Conservation (phyloP, 2,329 filamentous ascomycete species). For the Xylaria digitata region DNA sequence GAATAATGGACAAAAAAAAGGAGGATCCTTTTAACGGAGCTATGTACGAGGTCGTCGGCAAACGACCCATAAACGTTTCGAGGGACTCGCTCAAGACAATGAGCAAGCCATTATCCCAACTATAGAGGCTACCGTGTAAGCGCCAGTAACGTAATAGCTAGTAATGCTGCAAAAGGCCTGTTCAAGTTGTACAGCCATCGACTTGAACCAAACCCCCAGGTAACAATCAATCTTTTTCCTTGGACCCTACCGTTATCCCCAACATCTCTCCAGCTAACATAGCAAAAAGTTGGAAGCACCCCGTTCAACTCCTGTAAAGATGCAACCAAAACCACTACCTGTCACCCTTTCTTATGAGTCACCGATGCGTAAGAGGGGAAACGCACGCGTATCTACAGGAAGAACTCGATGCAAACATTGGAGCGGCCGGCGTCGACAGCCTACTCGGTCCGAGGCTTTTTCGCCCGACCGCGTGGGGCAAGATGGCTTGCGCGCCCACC, state of each 20-base stretch:
- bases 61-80: conserved; percentile 21
- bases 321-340: conserved; percentile 26
- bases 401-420: not conserved
- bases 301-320: conserved; percentile 31
- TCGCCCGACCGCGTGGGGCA: conserved; percentile 46
- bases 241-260: not conserved
- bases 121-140: conserved; percentile 8
- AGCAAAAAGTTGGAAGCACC: conserved; percentile 1
- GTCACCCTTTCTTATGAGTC: not conserved
- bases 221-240: conserved; percentile 22
- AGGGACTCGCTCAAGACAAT: not conserved
- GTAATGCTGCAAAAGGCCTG: conserved; percentile 6
- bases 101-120: not conserved
- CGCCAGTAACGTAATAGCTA: conserved; percentile 18
- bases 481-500: conserved; percentile 47
- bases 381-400: conserved; percentile 11
- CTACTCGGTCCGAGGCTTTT: conserved; percentile 39
- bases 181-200: not conserved
- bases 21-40: not conserved
- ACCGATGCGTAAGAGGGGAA: conserved; percentile 26
- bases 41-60: conserved; percentile 15
- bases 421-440: not conserved
- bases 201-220: not conserved
- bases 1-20: not conserved
- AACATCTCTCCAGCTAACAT: not conserved